phyloP scores from a whole-genome alignment of 495 filamentous ascomycete species.

The Margaritispora aquatica region DNA sequence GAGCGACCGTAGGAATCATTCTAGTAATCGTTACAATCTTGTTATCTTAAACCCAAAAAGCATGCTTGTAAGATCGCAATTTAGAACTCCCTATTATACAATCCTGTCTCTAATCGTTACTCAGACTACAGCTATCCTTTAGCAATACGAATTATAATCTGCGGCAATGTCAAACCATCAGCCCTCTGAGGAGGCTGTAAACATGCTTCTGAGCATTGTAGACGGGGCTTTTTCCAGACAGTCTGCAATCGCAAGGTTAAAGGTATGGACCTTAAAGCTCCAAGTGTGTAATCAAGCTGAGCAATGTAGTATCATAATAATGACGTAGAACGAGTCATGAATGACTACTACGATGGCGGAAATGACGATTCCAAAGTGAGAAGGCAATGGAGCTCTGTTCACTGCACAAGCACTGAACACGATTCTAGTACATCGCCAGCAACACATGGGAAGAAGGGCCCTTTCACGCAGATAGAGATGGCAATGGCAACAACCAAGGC shows the following conservation, averaged over 20 bases:
- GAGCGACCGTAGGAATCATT: no score
- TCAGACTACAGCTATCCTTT: neutral
- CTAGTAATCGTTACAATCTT: no score
- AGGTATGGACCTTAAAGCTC: slow-evolving; percentile 25
- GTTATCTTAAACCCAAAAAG: no score
- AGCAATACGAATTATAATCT: neutral
- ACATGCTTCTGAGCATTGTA: slow-evolving; percentile 24
- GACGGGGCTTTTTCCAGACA: slow-evolving; percentile 22
- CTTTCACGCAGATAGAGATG: slow-evolving; percentile 40
- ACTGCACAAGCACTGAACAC: neutral
- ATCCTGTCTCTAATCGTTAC: no score
- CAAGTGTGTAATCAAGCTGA: neutral
- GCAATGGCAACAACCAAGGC: slow-evolving; percentile 24
- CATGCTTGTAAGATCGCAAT: no score
- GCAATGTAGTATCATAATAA: slow-evolving; percentile 32
- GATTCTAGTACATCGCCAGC: slow-evolving; percentile 8
- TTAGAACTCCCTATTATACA: no score
- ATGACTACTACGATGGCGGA: slow-evolving; percentile 36
- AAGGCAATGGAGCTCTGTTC: neutral
- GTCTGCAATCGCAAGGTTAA: slow-evolving; percentile 32
- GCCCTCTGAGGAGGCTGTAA: slow-evolving; percentile 26
- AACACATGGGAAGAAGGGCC: slow-evolving; percentile 42
- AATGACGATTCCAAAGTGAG: slow-evolving; percentile 34
- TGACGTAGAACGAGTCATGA: slow-evolving; percentile 35
- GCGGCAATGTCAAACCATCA: slow-evolving; percentile 27